A percentile compares a stretch with the other conserved stretches of the same genome.
phyloP scores from a whole-genome alignment of 495 filamentous ascomycete genomes.

The Penicillium crystallinum region DNA sequence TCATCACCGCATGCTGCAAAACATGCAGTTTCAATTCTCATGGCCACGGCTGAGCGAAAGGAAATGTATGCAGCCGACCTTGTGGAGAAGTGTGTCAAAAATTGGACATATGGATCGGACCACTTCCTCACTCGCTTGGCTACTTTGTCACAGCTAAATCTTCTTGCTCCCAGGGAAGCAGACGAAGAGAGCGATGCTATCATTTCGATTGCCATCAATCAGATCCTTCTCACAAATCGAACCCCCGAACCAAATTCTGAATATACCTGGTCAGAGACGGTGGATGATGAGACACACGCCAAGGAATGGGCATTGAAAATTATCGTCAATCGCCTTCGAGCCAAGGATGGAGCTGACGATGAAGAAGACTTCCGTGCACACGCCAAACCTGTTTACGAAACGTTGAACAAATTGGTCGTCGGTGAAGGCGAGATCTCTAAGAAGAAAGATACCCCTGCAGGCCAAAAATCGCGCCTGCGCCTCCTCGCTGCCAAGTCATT shows the following conservation, averaged over 20 bases:
- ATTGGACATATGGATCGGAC: conserved; percentile 69
- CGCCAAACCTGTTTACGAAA: conserved; percentile 64
- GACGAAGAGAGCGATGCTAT: conserved; percentile 71
- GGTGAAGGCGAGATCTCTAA: conserved; percentile 76
- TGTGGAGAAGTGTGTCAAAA: conserved; percentile 63
- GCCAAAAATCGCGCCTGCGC: conserved; percentile 70
- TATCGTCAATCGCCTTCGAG: conserved; percentile 79
- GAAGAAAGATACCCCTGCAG: conserved; percentile 63
- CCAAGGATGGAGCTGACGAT: conserved; percentile 49
- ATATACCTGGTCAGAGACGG: conserved; percentile 63
- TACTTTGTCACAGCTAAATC: conserved; percentile 74
- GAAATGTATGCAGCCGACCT: conserved; percentile 86
- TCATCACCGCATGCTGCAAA: conserved; percentile 80
- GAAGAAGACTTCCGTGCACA: conserved; percentile 57
- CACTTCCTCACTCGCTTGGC: conserved; percentile 82
- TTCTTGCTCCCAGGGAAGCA: conserved; percentile 67
- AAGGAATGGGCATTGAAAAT: conserved; percentile 87
- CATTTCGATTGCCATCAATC: conserved; percentile 68
- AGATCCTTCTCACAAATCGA: conserved; percentile 68
- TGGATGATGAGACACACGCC: conserved; percentile 74
- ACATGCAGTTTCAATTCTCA: conserved; percentile 84
- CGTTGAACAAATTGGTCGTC: conserved; percentile 68
- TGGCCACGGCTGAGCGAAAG: conserved; percentile 73
- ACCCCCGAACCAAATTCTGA: conserved; percentile 42
- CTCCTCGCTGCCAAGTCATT: conserved; percentile 76